Evolutionary conservation across 352 stramenopile species (phyloP).

Genomic region (Globisporangium apiculatum): DNA sequence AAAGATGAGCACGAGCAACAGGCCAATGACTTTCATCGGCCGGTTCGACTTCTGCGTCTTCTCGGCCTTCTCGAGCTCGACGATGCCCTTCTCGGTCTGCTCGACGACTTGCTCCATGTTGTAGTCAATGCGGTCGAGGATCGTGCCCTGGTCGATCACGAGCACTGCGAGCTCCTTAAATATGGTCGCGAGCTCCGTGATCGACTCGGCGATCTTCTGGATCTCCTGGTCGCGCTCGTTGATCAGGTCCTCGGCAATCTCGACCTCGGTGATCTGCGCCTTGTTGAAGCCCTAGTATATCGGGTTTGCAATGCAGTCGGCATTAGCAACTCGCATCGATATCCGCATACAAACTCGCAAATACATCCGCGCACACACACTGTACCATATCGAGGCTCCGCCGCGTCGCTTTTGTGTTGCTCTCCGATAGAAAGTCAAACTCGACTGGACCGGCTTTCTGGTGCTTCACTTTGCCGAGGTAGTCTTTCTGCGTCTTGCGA

Average conservation of each 20-base stretch:
- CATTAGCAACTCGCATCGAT: constrained; percentile 9
- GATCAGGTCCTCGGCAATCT: constrained; percentile 94
- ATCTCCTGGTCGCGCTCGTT: constrained; percentile 95
- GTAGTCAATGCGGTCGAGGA: constrained; percentile 99
- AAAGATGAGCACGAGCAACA: constrained; percentile 91
- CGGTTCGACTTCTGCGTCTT: constrained; percentile 97
- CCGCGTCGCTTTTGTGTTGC: constrained; percentile 51
- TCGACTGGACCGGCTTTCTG: constrained; percentile 95
- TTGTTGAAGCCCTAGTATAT: constrained; percentile 86
- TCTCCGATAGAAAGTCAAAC: constrained; percentile 86
- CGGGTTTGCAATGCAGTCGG: constrained; percentile 5
- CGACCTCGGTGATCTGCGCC: constrained; percentile 94
- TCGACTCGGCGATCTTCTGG: constrained; percentile 96
- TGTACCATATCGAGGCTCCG: constrained; percentile 44
- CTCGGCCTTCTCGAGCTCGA: constrained; percentile 98
- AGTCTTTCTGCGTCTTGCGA: constrained; percentile 97
- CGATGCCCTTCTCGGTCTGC: constrained; percentile 97
- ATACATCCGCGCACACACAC: not conserved
- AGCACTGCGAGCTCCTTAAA: constrained; percentile 99
- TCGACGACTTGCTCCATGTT: constrained; percentile 99
- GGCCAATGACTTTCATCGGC: constrained; percentile 92
- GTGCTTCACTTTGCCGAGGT: constrained; percentile 93
- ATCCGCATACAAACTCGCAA: not conserved
- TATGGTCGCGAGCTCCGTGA: constrained; percentile 98
- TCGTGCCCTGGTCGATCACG: constrained; percentile 99